phyloP scores from a whole-genome alignment of 495 filamentous ascomycete species.

The Penicillium lividum region DNA sequence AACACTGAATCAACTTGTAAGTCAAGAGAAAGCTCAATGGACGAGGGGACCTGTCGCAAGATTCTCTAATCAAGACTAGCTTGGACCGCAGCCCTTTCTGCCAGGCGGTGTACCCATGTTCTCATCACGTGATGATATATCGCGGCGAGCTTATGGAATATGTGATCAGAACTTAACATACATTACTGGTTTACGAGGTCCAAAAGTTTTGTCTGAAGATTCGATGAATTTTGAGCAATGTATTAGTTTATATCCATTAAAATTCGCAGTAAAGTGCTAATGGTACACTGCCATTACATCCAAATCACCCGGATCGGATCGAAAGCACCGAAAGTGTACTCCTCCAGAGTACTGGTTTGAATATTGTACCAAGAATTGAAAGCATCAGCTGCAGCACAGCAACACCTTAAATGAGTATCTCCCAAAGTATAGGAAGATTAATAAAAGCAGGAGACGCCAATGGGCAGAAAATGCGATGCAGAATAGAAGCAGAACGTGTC shows the following conservation, averaged over 20 bases:
- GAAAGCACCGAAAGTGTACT: slow-evolving; percentile 28
- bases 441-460: slow-evolving; percentile 23
- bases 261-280: slow-evolving; percentile 15
- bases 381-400: slow-evolving; percentile 6
- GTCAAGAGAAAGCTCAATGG: slow-evolving; percentile 16
- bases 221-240: slow-evolving; percentile 9
- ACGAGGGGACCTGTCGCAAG: slow-evolving; percentile 21
- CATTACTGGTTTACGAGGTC: too few species aligned
- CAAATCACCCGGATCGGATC: slow-evolving; percentile 26
- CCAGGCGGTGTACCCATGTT: slow-evolving; percentile 21
- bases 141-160: too few species aligned
- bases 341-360: slow-evolving; percentile 31
- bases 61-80: slow-evolving; percentile 25
- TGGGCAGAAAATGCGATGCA: slow-evolving; percentile 25
- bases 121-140: slow-evolving; percentile 3
- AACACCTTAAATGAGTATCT: slow-evolving; percentile 8
- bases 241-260: slow-evolving; percentile 34
- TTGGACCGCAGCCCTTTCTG: slow-evolving; percentile 29
- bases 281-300: slow-evolving; percentile 31
- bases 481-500: slow-evolving; percentile 8
- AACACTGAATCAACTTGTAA: slow-evolving; percentile 3
- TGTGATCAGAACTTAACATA: too few species aligned
- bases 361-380: slow-evolving; percentile 32
- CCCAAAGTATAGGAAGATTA: background rate
- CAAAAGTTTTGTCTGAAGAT: background rate